phyloP scores from a whole-genome alignment of 768 basidiomycete genomes.

The Collybiopsis luxurians region DNA sequence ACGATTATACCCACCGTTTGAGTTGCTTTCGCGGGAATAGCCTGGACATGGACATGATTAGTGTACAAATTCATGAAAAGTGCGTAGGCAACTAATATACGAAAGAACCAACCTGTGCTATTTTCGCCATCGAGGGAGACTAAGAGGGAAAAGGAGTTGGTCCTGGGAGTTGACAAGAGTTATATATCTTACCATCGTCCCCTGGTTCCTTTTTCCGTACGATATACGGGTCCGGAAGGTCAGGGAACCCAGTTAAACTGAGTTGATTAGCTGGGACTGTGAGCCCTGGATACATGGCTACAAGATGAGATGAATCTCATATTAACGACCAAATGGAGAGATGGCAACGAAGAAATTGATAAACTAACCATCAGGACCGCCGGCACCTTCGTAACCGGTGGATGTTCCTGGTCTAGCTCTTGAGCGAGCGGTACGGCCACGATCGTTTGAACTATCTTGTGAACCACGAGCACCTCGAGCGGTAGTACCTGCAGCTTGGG shows the following conservation, averaged over 20 bases:
- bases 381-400: constrained; percentile 63
- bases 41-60: background rate
- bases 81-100: too few relatives aligned
- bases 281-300: constrained; percentile 4
- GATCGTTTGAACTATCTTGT: constrained; percentile 3
- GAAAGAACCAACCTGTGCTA: background rate
- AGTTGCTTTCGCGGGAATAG: background rate
- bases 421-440: constrained; percentile 26
- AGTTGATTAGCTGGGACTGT: background rate
- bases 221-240: constrained; percentile 2
- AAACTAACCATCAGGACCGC: background rate
- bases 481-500: constrained; percentile 14
- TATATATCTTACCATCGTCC: background rate
- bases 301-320: background rate
- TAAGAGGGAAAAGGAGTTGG: background rate
- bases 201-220: constrained; percentile 2
- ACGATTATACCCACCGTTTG: constrained; percentile 6
- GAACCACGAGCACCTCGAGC: constrained; percentile 2
- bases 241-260: background rate
- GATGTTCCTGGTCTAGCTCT: constrained; percentile 62
- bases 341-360: background rate
- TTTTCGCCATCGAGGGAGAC: background rate
- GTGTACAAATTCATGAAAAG: background rate
- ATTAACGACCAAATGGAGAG: background rate
- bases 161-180: background rate